These are phyloP conservation scores for Roridomyces roridus DNA, from an alignment of 768 basidiomycete genomes.

Conservation along the genomic window DNA sequence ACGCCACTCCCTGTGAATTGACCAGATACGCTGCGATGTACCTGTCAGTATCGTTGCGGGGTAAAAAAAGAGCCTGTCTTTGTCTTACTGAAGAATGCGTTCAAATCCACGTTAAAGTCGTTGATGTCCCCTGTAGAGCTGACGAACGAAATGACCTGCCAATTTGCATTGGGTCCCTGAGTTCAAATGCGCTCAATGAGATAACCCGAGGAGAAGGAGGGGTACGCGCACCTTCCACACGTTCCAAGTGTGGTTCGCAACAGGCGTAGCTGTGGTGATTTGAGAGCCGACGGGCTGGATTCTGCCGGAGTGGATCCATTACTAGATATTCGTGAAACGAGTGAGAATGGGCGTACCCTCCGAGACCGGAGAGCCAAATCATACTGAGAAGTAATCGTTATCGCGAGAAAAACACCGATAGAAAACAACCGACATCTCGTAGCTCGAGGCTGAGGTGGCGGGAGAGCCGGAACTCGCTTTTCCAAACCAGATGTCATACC, in stretches of 20 bases:
- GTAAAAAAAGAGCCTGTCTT: constrained; percentile 4
- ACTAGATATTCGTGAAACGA: neutral
- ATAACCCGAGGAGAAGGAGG: constrained; percentile 56
- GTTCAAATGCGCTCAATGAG: constrained; percentile 54
- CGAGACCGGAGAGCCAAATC: constrained; percentile 66
- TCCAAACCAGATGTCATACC: constrained; percentile 64
- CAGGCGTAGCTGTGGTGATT: constrained; percentile 42
- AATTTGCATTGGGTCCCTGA: constrained; percentile 56
- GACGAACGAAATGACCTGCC: constrained; percentile 65
- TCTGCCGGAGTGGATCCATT: constrained; percentile 32
- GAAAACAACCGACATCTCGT: constrained; percentile 48
- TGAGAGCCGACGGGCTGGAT: constrained; percentile 62
- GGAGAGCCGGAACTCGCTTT: constrained; percentile 46
- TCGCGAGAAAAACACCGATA: neutral
- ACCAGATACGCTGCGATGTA: constrained; percentile 52
- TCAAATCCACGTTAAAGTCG: constrained; percentile 58
- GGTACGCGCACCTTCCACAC: constrained; percentile 61
- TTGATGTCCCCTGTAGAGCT: constrained; percentile 52
- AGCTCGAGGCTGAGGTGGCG: constrained; percentile 54
- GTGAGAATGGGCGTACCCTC: constrained; percentile 47
- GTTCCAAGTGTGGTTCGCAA: constrained; percentile 61
- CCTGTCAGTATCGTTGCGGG: too few species aligned
- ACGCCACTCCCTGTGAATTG: constrained; percentile 50
- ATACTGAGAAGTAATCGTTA: constrained; percentile 44
- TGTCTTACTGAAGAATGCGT: constrained; percentile 58